Conservation (phyloP, 2,329 filamentous ascomycete genomes). For the Lizonia empirigonia region DNA sequence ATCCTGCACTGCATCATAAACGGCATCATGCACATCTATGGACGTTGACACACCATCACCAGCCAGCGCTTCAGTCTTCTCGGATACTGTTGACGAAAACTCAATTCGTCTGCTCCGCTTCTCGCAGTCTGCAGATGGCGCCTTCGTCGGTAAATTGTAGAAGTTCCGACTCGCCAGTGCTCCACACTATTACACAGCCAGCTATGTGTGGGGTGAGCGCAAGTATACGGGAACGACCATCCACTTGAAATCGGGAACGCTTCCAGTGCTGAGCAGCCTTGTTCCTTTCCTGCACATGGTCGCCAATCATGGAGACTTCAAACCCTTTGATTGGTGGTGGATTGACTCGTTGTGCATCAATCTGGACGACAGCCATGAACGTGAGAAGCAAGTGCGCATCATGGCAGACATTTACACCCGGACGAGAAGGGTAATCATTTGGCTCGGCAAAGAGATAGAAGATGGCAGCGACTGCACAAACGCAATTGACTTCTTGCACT, state of each 20-base stretch:
- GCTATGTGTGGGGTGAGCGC: conserved; percentile 38
- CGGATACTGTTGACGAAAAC: conserved; percentile 19
- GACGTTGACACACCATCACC: conserved; percentile 1
- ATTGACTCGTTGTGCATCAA: conserved; percentile 43
- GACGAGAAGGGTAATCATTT: conserved; percentile 30
- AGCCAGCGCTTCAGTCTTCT: conserved; percentile 3
- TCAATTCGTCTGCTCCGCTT: conserved; percentile 36
- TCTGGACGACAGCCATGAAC: conserved; percentile 31
- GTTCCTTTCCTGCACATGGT: conserved; percentile 34
- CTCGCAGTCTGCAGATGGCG: conserved; percentile 16
- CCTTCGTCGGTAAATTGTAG: conserved; percentile 25
- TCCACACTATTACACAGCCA: conserved; percentile 37
- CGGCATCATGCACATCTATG: conserved; percentile 12
- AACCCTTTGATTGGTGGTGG: conserved; percentile 38
- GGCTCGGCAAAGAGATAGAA: conserved; percentile 49
- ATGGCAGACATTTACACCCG: conserved; percentile 41
- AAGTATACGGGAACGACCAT: conserved; percentile 18
- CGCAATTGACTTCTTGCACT: conserved; percentile 32
- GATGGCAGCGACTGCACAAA: conserved; percentile 43
- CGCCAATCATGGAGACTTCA: conserved; percentile 27
- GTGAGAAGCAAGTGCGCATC: conserved; percentile 38
- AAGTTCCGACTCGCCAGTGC: conserved; percentile 31
- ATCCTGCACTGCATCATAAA: no score
- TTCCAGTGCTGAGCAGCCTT: conserved; percentile 31
- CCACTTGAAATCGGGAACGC: conserved; percentile 16